These are phyloP conservation scores for Centrapalus pauciflorus DNA, from an alignment of 129 eudicot species.

Conservation along the genomic window DNA sequence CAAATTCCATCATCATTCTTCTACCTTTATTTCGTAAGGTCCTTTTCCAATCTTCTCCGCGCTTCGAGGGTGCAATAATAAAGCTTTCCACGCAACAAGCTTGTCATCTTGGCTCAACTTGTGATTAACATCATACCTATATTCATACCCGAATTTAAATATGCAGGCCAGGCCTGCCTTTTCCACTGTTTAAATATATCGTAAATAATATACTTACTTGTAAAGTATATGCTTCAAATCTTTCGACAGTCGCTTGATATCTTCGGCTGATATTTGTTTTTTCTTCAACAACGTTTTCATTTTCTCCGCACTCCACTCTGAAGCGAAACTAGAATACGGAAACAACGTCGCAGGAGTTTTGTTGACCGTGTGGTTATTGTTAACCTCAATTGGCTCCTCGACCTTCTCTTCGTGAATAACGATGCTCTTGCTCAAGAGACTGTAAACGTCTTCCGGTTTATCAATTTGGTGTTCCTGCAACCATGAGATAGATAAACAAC, in stretches of 20 bases:
- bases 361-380: conserved; percentile 9
- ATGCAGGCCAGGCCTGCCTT: too few species aligned
- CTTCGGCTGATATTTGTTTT: conserved; percentile 27
- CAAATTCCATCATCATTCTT: not conserved
- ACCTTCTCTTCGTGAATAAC: conserved; percentile 19
- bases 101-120: conserved; percentile 55
- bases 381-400: conserved; percentile 8
- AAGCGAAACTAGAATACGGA: conserved; percentile 15
- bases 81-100: conserved; percentile 51
- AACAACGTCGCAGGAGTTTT: conserved; percentile 30
- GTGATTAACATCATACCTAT: conserved; percentile 50
- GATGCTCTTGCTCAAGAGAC: conserved; percentile 38
- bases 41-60: conserved; percentile 77
- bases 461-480: conserved; percentile 60
- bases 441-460: conserved; percentile 55
- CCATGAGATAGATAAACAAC: not conserved
- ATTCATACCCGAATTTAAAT: not conserved
- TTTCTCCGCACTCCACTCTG: conserved; percentile 18
- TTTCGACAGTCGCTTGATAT: conserved; percentile 26
- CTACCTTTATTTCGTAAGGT: conserved; percentile 60
- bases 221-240: conserved; percentile 44
- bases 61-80: conserved; percentile 73
- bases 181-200: too few species aligned
- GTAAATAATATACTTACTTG: too few species aligned
- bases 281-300: conserved; percentile 30